Conservation (phyloP, 2,329 filamentous ascomycete species). For the Chalara sp. region DNA sequence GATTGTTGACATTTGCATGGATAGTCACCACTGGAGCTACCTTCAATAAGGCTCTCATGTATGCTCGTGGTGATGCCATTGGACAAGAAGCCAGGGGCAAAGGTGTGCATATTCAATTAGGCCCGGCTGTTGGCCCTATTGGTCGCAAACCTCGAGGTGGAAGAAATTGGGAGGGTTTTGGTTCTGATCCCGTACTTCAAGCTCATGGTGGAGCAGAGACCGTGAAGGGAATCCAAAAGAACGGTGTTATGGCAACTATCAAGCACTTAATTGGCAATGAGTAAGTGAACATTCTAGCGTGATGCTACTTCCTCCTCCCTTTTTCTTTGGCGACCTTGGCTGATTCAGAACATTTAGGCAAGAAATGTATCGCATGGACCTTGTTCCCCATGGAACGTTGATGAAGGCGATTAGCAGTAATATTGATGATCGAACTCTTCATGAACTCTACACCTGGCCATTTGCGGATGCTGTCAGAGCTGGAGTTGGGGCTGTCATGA, state of each 20-base stretch:
- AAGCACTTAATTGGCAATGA: slow-evolving; percentile 47
- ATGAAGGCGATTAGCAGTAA: slow-evolving; percentile 35
- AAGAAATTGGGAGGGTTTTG: slow-evolving; percentile 71
- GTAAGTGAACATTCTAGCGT: slow-evolving; percentile 7
- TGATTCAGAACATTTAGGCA: no score
- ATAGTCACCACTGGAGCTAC: slow-evolving; percentile 62
- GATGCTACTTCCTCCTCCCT: no score
- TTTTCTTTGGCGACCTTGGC: no score
- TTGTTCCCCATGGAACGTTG: slow-evolving; percentile 22
- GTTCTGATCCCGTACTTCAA: slow-evolving; percentile 60
- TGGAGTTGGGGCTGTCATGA: slow-evolving; percentile 77
- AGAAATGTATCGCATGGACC: slow-evolving; percentile 25
- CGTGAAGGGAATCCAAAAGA: slow-evolving; percentile 48
- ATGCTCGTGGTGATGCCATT: slow-evolving; percentile 58
- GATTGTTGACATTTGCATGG: no score
- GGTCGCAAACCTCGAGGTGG: slow-evolving; percentile 68
- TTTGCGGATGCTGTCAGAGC: slow-evolving; percentile 54
- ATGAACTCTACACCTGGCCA: slow-evolving; percentile 55
- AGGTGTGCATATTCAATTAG: slow-evolving; percentile 64
- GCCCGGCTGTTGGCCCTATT: slow-evolving; percentile 54
- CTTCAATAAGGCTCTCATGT: slow-evolving; percentile 67
- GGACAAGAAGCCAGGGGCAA: slow-evolving; percentile 69
- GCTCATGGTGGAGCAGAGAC: slow-evolving; percentile 43
- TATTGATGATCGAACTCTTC: slow-evolving; percentile 52
- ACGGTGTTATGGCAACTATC: slow-evolving; percentile 48